Conservation (phyloP, 225 moss, liverwort and hornwort genomes). For the Rhytidiadelphus loreus region DNA sequence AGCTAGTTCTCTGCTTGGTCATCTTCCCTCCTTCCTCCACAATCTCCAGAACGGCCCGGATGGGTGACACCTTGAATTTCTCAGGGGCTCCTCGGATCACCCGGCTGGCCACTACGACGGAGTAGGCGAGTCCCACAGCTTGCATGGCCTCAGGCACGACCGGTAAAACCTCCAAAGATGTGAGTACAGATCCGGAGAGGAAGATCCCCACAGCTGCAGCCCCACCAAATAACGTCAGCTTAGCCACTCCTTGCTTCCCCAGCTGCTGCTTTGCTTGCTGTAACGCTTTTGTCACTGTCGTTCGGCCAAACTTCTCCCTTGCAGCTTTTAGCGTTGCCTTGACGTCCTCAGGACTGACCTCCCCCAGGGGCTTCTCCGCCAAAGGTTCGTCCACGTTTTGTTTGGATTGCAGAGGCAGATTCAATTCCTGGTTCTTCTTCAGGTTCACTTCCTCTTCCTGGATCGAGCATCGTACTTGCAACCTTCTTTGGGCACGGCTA, state of each 20-base stretch:
- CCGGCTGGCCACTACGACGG: conserved; percentile 56
- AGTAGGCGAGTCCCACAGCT: conserved; percentile 65
- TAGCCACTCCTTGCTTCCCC: conserved; percentile 38
- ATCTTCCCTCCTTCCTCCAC: conserved; percentile 30
- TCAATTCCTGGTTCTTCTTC: conserved; percentile 10
- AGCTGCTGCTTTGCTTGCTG: conserved; percentile 40
- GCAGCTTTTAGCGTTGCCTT: conserved; percentile 15
- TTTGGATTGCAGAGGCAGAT: conserved; percentile 29
- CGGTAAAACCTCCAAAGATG: conserved; percentile 56
- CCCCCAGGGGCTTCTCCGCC: background rate
- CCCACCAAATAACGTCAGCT: conserved; percentile 46
- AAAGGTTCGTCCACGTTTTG: background rate
- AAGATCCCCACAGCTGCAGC: conserved; percentile 43
- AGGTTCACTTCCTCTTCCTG: conserved; percentile 18
- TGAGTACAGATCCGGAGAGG: conserved; percentile 47
- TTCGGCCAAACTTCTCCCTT: conserved; percentile 5
- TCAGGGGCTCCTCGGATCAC: conserved; percentile 27
- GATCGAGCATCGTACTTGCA: conserved; percentile 11
- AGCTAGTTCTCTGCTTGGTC: background rate
- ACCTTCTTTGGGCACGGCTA: background rate
- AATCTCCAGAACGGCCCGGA: conserved; percentile 55
- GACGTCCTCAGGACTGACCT: background rate
- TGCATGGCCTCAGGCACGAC: conserved; percentile 64
- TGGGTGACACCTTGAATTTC: conserved; percentile 46
- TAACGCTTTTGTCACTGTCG: conserved; percentile 37